phyloP scores from a whole-genome alignment of 176 grass and related monocot genomes.

The Melocanna baccifera region DNA sequence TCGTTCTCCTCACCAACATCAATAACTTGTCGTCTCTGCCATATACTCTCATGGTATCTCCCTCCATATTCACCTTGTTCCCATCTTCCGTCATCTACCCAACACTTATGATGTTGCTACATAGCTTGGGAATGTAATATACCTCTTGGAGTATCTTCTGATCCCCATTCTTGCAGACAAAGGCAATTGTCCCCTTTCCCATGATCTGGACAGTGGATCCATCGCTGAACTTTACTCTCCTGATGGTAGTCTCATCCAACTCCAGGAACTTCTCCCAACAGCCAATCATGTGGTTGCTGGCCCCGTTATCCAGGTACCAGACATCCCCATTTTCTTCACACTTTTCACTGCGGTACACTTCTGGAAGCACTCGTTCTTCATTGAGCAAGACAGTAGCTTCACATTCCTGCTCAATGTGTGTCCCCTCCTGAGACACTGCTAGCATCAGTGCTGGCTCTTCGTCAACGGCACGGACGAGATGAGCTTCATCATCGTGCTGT shows the following conservation, averaged over 20 bases:
- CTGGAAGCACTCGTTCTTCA: not conserved
- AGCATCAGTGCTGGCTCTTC: not conserved
- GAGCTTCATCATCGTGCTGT: fast-evolving
- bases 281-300: not conserved
- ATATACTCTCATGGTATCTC: too few species aligned
- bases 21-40: too few species aligned
- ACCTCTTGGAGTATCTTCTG: not conserved
- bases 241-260: not conserved
- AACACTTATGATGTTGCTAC: too few species aligned
- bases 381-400: not conserved
- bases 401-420: fast-evolving
- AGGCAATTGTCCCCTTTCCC: not conserved
- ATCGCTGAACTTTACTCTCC: not conserved
- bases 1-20: too few species aligned
- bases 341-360: not conserved
- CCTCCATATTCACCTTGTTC: too few species aligned
- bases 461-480: not conserved
- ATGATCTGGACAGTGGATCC: not conserved
- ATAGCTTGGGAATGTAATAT: too few species aligned
- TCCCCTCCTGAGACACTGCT: not conserved
- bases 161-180: not conserved
- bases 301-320: not conserved
- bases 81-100: too few species aligned
- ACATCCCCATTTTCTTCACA: not conserved
- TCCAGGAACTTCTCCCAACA: not conserved